Evolutionary conservation across 169 alveolate species (phyloP).

Genomic region (Plasmodium reichenowi): DNA sequence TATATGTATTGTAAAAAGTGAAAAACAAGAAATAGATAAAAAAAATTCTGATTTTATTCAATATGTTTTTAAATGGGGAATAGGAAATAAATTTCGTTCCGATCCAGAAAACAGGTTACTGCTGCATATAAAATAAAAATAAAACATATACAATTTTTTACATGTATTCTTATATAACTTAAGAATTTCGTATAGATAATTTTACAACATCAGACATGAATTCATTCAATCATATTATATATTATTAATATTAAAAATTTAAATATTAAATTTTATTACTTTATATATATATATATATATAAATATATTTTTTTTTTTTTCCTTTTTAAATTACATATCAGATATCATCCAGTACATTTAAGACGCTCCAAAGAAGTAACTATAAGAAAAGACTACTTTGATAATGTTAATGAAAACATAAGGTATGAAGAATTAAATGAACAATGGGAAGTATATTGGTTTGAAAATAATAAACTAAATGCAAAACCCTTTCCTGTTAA

Average conservation of each 20-base stretch:
- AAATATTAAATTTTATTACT: too few species aligned
- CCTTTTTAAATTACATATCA: constrained; percentile 11
- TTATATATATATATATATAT: too few species aligned
- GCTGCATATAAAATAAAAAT: background rate
- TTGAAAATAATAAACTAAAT: constrained; percentile 81
- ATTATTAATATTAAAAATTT: too few species aligned
- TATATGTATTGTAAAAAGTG: background rate
- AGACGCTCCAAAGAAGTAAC: constrained; percentile 80
- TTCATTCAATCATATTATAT: too few species aligned
- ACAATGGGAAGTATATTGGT: constrained; percentile 90
- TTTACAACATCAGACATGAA: too few species aligned
- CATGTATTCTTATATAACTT: background rate
- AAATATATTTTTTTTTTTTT: too few species aligned
- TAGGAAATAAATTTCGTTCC: constrained; percentile 84
- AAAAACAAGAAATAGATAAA: constrained; percentile 1
- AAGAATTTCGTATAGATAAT: too few species aligned
- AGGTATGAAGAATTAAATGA: constrained; percentile 83
- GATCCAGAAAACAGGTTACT: constrained; percentile 83
- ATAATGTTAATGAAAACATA: constrained; percentile 77
- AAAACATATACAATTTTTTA: background rate
- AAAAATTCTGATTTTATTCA: constrained; percentile 72
- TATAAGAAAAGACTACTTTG: constrained; percentile 79
- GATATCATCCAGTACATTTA: constrained; percentile 82
- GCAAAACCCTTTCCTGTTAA: constrained; percentile 87
- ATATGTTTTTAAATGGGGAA: constrained; percentile 86